Conservation (phyloP, 2,329 filamentous ascomycete species). For the Huntiella omanensis region DNA sequence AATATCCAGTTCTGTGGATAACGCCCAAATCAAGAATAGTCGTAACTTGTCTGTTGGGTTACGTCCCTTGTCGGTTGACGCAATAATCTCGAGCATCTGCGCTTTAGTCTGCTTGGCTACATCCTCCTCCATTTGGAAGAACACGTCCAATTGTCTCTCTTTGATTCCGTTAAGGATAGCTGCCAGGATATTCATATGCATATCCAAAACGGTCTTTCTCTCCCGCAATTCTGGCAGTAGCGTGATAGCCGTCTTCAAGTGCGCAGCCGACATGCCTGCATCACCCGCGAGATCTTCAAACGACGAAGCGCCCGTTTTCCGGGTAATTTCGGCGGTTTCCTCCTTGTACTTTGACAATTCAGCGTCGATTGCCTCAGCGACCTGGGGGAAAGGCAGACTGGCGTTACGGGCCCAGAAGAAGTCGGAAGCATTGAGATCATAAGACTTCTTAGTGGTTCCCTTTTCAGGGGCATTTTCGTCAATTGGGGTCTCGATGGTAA, state of each 20-base stretch:
- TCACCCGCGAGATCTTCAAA: slow-evolving; percentile 88
- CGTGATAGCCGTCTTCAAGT: slow-evolving; percentile 90
- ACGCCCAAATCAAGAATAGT: slow-evolving; percentile 90
- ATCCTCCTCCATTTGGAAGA: slow-evolving; percentile 85
- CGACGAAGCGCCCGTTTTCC: slow-evolving; percentile 81
- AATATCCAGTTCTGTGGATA: slow-evolving; percentile 83
- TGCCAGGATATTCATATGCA: slow-evolving; percentile 75
- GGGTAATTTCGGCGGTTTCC: slow-evolving; percentile 83
- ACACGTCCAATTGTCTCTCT: slow-evolving; percentile 85
- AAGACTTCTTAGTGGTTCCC: slow-evolving; percentile 66
- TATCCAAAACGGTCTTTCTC: slow-evolving; percentile 80
- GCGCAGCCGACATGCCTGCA: slow-evolving; percentile 72
- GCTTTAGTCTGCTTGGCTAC: slow-evolving; percentile 79
- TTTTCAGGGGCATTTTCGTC: slow-evolving; percentile 61
- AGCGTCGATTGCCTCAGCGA: slow-evolving; percentile 87
- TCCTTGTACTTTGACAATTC: slow-evolving; percentile 92
- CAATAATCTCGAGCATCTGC: slow-evolving; percentile 75
- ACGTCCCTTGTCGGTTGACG: slow-evolving; percentile 61
- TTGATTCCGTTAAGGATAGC: slow-evolving; percentile 65
- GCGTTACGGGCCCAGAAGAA: slow-evolving; percentile 97
- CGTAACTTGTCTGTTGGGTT: slow-evolving; percentile 78
- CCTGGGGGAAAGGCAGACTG: slow-evolving; percentile 76
- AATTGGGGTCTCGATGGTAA: slow-evolving; percentile 69
- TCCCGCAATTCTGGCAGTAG: slow-evolving; percentile 80
- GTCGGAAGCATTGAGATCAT: slow-evolving; percentile 76